Conservation (phyloP, 495 filamentous ascomycete species). For the Podospora appendiculata region DNA sequence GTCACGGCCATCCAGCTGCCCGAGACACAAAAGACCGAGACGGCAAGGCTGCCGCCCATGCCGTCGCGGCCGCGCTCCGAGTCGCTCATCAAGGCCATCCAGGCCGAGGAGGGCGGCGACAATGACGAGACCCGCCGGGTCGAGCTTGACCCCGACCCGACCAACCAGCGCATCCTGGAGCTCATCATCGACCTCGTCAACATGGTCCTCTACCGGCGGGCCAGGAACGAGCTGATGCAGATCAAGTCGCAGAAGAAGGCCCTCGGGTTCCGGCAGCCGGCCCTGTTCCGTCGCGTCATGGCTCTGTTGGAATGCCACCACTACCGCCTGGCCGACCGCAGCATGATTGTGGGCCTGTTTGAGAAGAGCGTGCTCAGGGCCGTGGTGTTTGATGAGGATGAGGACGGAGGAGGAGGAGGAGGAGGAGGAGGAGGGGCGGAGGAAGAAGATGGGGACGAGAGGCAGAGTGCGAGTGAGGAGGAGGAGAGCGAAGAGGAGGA, state of each 20-base stretch:
- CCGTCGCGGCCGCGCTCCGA: constrained; percentile 25
- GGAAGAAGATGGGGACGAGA: constrained; percentile 1
- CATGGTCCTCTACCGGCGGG: constrained; percentile 73
- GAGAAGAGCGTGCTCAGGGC: constrained; percentile 78
- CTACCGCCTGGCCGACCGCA: constrained; percentile 74
- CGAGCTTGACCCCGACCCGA: constrained; percentile 53
- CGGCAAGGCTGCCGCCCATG: constrained; percentile 20
- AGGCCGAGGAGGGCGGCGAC: constrained; percentile 27
- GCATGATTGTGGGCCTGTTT: constrained; percentile 87
- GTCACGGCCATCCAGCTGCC: constrained; percentile 33
- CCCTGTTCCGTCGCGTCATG: constrained; percentile 78
- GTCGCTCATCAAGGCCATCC: constrained; percentile 22
- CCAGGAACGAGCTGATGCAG: constrained; percentile 62
- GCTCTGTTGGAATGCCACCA: constrained; percentile 81
- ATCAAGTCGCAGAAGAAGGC: constrained; percentile 43
- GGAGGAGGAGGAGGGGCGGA: background rate
- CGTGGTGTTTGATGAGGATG: constrained; percentile 58
- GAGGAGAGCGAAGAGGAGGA: constrained; percentile 2
- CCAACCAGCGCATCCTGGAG: constrained; percentile 66
- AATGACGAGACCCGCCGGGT: constrained; percentile 18
- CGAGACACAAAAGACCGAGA: constrained; percentile 36
- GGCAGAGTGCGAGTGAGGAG: too few relatives aligned
- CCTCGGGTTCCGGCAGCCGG: constrained; percentile 62
- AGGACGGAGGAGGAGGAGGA: constrained; percentile 1
- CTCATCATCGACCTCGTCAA: constrained; percentile 83